Evolutionary conservation across 1,284 basidiomycete genomes (phyloP).

Genomic region (Austropuccinia psidii): DNA sequence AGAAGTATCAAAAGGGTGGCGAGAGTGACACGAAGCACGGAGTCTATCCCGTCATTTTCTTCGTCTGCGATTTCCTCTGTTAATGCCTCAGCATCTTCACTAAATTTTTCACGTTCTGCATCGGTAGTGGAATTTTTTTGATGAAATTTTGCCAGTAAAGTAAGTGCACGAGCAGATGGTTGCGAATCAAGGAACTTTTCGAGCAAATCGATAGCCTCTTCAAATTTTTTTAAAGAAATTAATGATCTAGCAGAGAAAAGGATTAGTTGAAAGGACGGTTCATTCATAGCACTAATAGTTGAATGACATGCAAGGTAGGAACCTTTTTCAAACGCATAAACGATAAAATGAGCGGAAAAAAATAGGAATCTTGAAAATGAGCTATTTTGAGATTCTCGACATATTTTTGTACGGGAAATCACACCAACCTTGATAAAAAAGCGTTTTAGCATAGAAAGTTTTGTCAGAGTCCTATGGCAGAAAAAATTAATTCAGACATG

Average conservation of each 20-base stretch:
- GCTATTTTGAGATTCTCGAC: neutral
- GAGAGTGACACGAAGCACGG: slow-evolving; percentile 21
- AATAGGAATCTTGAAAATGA: neutral
- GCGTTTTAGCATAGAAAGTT: slow-evolving; percentile 21
- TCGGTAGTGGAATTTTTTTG: neutral
- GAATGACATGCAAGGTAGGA: slow-evolving; percentile 24
- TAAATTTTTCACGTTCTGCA: neutral
- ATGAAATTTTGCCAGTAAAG: slow-evolving; percentile 18
- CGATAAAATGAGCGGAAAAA: neutral
- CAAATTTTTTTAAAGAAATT: slow-evolving; percentile 23
- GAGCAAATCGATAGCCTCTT: slow-evolving; percentile 25
- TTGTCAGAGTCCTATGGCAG: slow-evolving; percentile 33
- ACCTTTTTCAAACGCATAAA: neutral
- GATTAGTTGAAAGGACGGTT: slow-evolving; percentile 23
- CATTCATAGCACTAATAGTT: slow-evolving; percentile 7
- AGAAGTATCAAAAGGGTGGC: slow-evolving; percentile 10
- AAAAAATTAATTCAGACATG: too few relatives aligned
- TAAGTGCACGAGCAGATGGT: slow-evolving; percentile 15
- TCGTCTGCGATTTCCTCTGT: slow-evolving; percentile 30
- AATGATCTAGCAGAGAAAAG: slow-evolving; percentile 29
- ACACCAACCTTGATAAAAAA: slow-evolving; percentile 35
- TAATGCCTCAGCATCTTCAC: slow-evolving; percentile 24
- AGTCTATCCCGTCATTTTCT: slow-evolving; percentile 24
- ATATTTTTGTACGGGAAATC: neutral
- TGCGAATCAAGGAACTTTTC: neutral